Evolutionary conservation across 108 stramenopile genomes (phyloP), one percentile per base, ranked within the genome.

Genomic region (Aurantiochytrium sp.): DNA sequence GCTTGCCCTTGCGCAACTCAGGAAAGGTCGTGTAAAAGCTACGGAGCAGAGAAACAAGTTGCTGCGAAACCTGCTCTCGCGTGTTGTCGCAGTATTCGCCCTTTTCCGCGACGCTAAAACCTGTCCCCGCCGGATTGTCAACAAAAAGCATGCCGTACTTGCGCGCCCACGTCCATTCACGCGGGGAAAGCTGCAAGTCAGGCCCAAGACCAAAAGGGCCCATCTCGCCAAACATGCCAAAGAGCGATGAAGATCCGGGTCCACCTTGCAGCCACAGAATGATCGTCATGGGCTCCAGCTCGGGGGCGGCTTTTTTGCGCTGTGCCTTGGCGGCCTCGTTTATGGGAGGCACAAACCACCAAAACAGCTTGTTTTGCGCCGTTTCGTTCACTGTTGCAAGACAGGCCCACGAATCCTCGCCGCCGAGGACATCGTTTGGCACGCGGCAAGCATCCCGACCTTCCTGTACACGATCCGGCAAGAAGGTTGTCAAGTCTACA

Each of bases 121-220:
- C 92, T 5, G 89, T 90, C 6, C 89, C 89, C 29, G 47, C 89
- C n/a, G 92, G 92, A 51, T 92, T 64, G 44, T 92, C 92, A 42
- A 92, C 16, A 83, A 59, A 90, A 18, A 91, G 83, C 35, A 89
- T 28, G 35, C 43, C 14, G 58, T 21, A 14, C 23, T 49, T 23
- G 44, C 55, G n/a, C 25, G 55, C 10, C 88, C 45, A 88, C 44
- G n/a, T 51, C 14, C 60, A 49, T 59, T 35, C 35, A 16, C 44
- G 88, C 51, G 60, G 60, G 29, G 51, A 44, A 25, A 87, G 51
- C 28, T 49, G 19, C 23, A 91, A 4, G 69, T 60, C n/a, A 14
- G 49, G 25, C 58, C 58, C 58, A 25, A 91, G 44, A 18, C 51
- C 45, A 43, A 60, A 87, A 18, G 91, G 91, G 12, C 91, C 91